Percentiles rank a stretch among this genome's conserved stretches.
phyloP scores from a whole-genome alignment of 2,329 filamentous ascomycete species.

The Colletotrichum cordylinicola region DNA sequence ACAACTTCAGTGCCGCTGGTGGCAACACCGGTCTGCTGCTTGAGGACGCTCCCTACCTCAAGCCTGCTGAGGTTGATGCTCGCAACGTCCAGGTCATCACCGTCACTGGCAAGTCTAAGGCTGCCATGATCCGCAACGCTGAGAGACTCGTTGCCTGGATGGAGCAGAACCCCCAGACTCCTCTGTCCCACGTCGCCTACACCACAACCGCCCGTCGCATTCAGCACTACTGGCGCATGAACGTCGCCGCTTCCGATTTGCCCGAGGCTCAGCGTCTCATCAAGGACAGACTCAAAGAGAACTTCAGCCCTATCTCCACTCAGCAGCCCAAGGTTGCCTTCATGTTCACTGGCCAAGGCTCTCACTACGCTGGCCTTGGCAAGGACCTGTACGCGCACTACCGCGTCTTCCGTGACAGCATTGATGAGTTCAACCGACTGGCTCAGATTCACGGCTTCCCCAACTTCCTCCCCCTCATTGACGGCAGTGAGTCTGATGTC shows the following conservation, averaged over 20 bases:
- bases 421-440: constrained; percentile 63
- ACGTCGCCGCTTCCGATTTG: constrained; percentile 47
- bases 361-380: constrained; percentile 57
- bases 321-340: constrained; percentile 56
- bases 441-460: constrained; percentile 59
- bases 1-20: constrained; percentile 76
- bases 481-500: constrained; percentile 46
- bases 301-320: constrained; percentile 46
- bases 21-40: constrained; percentile 73
- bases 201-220: constrained; percentile 71
- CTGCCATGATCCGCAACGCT: constrained; percentile 64
- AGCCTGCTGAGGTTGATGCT: constrained; percentile 53
- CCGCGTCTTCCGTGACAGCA: constrained; percentile 54
- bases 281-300: constrained; percentile 43
- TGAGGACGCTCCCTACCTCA: constrained; percentile 62
- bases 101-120: constrained; percentile 61
- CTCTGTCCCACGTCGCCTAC: constrained; percentile 66
- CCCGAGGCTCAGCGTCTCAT: constrained; percentile 49
- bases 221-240: constrained; percentile 50
- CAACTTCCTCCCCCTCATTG: constrained; percentile 56
- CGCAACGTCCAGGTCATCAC: constrained; percentile 64
- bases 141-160: constrained; percentile 61
- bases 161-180: constrained; percentile 54
- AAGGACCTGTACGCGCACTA: constrained; percentile 54
- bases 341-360: constrained; percentile 63